Base-by-base conservation (phyloP, 148 eudicot genomes). In the Rhododendron mucronatum region DNA sequence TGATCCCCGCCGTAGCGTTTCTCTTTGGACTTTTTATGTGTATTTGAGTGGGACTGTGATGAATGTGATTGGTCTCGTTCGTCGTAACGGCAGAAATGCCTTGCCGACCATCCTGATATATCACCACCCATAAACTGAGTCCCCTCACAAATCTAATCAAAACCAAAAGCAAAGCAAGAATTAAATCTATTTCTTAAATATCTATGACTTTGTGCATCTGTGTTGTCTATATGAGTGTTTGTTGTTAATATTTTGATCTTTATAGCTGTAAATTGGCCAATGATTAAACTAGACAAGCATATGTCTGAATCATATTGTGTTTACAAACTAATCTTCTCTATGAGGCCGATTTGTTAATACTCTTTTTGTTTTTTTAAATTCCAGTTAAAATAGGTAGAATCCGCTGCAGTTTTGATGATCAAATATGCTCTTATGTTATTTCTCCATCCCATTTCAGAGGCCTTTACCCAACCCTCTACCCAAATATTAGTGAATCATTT, bases 121-220 rank as follows among this genome's bases (percentile, higher is more conserved):
- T 93, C 96, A 93, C 95, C 94, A 92, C 95, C 95, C 93, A 93
- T 92, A 93, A 93, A 85, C 94, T 81, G 94, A 93, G 94, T 90
- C 94, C 89, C 71, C 82, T 67, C 74, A 10, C 74, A 67, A 9
- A 67, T 67, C 14, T 26, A 67, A 61, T 5, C 65, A 20, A 18
- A 59, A 59, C 4, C 39, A 71, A 39, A 39, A 39, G 5, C 44
- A 39, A 28, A 11, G 23, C 23, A 61, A 61, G 48, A 55, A 3
- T 55, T 16, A 9, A 2, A 67, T 77, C 1, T 26, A 6, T 80
- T 35, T 82, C 13, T 20, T 28, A 65, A 23, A 65, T 65, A 44
- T 67, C 26, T 80, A 26, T 14, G 9, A 26, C 7, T 82, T 8
- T 48, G 21, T 53, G 8, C 1, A 41, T 23, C 16, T 11, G 59